A percentile compares a stretch with the other conserved stretches of the same genome.
phyloP scores from a whole-genome alignment of 2,329 filamentous ascomycete species.

The Colletotrichum eremochloae region DNA sequence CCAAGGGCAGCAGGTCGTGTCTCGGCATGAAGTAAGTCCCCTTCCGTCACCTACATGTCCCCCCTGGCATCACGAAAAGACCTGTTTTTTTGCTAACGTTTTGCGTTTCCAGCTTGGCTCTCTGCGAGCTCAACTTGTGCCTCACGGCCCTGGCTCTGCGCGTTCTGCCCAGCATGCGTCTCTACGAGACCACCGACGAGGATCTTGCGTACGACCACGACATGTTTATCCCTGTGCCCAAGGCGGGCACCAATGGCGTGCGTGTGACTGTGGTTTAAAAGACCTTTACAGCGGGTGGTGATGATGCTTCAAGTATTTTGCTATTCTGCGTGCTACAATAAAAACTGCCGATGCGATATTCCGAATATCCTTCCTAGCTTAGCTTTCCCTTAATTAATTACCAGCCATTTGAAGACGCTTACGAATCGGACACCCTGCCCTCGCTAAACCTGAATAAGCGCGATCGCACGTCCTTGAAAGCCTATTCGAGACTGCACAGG shows the following conservation, averaged over 20 bases:
- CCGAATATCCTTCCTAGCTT: not conserved
- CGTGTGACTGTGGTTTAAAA: slow-evolving; percentile 26
- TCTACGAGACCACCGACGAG: slow-evolving; percentile 48
- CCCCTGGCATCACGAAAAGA: too few species aligned
- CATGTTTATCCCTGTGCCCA: slow-evolving; percentile 45
- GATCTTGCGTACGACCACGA: slow-evolving; percentile 50
- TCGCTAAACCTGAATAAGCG: not conserved
- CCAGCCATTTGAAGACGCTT: not conserved
- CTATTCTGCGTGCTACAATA: not conserved
- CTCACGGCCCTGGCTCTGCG: slow-evolving; percentile 44
- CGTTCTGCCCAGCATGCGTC: slow-evolving; percentile 46
- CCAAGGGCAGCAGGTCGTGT: slow-evolving; percentile 57
- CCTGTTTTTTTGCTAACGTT: slow-evolving; percentile 18
- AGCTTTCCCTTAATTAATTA: not conserved
- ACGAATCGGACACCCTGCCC: not conserved
- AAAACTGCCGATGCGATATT: not conserved
- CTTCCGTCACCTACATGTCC: not conserved
- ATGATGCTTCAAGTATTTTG: too few species aligned
- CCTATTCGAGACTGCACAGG: not conserved
- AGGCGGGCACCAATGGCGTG: slow-evolving; percentile 33
- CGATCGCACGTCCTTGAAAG: not conserved
- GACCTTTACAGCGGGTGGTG: not conserved
- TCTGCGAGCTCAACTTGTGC: slow-evolving; percentile 46
- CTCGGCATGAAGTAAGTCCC: slow-evolving; percentile 54
- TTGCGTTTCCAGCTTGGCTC: slow-evolving; percentile 42